Evolutionary conservation across 1,139 yeast genomes (phyloP).

Genomic region (Wickerhamomyces sp.): DNA sequence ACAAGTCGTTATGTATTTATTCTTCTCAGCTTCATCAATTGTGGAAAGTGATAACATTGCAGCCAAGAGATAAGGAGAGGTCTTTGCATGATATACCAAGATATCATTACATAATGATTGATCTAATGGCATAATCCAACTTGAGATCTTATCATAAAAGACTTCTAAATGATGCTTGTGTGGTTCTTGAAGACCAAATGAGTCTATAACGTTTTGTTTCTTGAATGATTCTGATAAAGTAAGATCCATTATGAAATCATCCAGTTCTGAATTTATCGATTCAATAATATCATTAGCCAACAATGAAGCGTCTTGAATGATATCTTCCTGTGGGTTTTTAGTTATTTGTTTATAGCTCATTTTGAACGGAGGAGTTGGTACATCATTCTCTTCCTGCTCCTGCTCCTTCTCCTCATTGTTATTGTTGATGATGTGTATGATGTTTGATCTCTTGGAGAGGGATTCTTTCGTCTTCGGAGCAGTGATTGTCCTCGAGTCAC

Average conservation of each 20-base stretch:
- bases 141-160: constrained; percentile 34
- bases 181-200: constrained; percentile 27
- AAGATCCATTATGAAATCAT: constrained; percentile 15
- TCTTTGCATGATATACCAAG: constrained; percentile 44
- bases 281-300: constrained; percentile 48
- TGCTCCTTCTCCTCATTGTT: neutral
- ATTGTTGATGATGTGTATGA: too few relatives aligned
- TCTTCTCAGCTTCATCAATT: constrained; percentile 22
- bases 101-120: constrained; percentile 39
- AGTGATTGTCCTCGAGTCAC: constrained; percentile 27
- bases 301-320: constrained; percentile 47
- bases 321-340: neutral
- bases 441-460: too few relatives aligned
- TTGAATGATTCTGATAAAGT: constrained; percentile 14
- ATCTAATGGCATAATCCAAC: constrained; percentile 35
- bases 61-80: constrained; percentile 49
- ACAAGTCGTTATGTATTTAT: constrained; percentile 46
- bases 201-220: constrained; percentile 17
- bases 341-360: neutral
- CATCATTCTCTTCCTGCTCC: neutral
- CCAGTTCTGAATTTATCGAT: constrained; percentile 29
- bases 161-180: constrained; percentile 31
- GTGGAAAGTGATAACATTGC: constrained; percentile 61
- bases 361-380: neutral
- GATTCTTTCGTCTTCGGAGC: neutral